Percentiles rank a stretch among this genome's conserved stretches.
phyloP scores from a whole-genome alignment of 139 green algal species.

The Yamagishiella unicocca region DNA sequence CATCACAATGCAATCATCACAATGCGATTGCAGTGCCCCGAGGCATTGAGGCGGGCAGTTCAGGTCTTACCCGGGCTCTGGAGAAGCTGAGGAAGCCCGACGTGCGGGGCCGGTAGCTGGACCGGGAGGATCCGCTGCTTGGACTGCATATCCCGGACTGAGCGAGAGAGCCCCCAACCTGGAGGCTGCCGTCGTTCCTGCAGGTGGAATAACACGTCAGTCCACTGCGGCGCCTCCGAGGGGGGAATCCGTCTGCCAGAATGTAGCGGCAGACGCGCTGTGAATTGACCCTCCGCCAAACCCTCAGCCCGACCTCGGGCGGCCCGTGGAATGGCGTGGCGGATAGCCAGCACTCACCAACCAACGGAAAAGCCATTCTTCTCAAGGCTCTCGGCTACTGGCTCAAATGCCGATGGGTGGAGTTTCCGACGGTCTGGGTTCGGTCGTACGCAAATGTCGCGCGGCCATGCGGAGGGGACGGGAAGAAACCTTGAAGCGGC shows the following conservation, averaged over 20 bases:
- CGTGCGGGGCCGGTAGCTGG: background rate
- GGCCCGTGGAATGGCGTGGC: too few relatives aligned
- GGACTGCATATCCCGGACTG: background rate
- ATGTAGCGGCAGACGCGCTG: too few relatives aligned
- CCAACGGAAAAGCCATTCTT: conserved; percentile 10
- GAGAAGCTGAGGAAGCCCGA: conserved; percentile 29
- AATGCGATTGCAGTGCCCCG: too few relatives aligned
- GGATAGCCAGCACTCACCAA: background rate
- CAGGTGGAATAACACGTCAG: background rate
- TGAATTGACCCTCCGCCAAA: too few relatives aligned
- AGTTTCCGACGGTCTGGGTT: conserved; percentile 18
- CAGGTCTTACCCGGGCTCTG: background rate
- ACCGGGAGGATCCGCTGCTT: background rate
- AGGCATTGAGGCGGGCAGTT: too few relatives aligned
- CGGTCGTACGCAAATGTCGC: background rate
- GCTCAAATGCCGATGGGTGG: background rate
- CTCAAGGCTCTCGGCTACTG: background rate
- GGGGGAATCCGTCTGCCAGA: too few relatives aligned
- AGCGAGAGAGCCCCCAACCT: conserved; percentile 22
- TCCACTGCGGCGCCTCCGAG: too few relatives aligned
- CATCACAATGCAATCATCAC: too few relatives aligned
- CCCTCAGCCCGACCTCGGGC: too few relatives aligned
- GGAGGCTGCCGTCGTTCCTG: conserved; percentile 24
- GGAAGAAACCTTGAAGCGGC: background rate
- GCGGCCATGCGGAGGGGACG: background rate